phyloP scores from a whole-genome alignment of 352 stramenopile species.

The Thalassiosira allenii region DNA sequence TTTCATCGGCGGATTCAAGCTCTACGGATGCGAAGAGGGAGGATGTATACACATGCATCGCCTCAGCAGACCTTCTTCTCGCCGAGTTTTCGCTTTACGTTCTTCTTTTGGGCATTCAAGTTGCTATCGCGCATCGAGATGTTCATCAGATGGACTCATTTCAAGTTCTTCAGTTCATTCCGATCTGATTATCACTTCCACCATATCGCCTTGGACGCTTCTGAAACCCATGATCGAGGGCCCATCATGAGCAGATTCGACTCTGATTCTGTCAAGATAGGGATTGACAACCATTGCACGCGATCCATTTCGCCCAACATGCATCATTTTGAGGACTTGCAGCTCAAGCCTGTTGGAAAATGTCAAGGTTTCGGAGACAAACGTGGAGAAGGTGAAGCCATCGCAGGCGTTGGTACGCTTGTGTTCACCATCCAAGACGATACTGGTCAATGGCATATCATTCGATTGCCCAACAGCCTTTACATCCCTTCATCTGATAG shows the following conservation, averaged over 20 bases:
- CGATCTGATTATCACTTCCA: neutral
- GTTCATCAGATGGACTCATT: too few species aligned
- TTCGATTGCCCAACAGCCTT: neutral
- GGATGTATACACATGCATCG: too few species aligned
- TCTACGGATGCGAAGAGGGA: too few species aligned
- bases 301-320: conserved; percentile 2
- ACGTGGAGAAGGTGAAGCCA: neutral
- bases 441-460: neutral
- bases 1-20: too few species aligned
- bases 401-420: neutral
- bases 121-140: neutral
- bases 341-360: neutral
- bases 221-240: neutral
- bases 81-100: neutral
- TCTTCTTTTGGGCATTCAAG: neutral
- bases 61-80: neutral
- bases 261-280: conserved; percentile 6
- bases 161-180: too few species aligned
- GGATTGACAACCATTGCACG: conserved; percentile 7
- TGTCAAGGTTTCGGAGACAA: neutral
- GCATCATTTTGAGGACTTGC: conserved; percentile 1
- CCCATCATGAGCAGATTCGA: neutral
- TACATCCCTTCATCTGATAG: neutral
- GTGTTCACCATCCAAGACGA: conserved; percentile 3
- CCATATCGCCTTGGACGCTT: neutral